phyloP scores from a whole-genome alignment of 192 early-diverging fungal genomes.

The Coemansia sp. region DNA sequence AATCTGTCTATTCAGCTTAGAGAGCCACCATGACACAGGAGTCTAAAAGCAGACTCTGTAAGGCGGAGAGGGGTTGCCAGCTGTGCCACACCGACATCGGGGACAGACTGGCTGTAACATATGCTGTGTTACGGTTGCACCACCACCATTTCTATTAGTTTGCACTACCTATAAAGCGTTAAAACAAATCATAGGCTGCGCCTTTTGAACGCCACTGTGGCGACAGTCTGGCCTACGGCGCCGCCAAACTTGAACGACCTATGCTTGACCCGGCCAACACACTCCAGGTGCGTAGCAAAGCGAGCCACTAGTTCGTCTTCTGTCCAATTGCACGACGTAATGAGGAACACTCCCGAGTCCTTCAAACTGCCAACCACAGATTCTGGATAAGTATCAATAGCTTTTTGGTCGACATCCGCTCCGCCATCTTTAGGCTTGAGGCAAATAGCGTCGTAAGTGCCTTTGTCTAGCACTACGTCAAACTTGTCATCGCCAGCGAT shows the following conservation, averaged over 20 bases:
- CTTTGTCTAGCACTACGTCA: conserved; percentile 84
- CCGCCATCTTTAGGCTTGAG: conserved; percentile 58
- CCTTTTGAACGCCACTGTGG: conserved; percentile 74
- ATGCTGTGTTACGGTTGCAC: conserved; percentile 5
- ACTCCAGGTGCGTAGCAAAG: conserved; percentile 60
- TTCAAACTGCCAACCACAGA: conserved; percentile 66
- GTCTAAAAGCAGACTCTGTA: not conserved
- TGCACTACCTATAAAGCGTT: not conserved
- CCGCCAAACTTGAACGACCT: conserved; percentile 89
- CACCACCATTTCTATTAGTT: not conserved
- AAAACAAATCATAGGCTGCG: conserved; percentile 4
- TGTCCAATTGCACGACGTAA: conserved; percentile 96
- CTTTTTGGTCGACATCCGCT: conserved; percentile 55
- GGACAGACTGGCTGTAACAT: not conserved
- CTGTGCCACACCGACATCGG: not conserved
- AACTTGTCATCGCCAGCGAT: conserved; percentile 33
- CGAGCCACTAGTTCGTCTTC: conserved; percentile 74
- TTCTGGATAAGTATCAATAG: conserved; percentile 57
- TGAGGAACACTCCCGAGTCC: conserved; percentile 65
- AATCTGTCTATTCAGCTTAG: not conserved
- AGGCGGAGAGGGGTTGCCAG: not conserved
- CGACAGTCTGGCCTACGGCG: conserved; percentile 82
- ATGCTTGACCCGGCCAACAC: conserved; percentile 74
- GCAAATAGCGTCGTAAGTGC: conserved; percentile 92
- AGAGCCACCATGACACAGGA: not conserved